phyloP scores from a whole-genome alignment of 1,139 yeast species.

The Scheffersomyces segobiensis region DNA sequence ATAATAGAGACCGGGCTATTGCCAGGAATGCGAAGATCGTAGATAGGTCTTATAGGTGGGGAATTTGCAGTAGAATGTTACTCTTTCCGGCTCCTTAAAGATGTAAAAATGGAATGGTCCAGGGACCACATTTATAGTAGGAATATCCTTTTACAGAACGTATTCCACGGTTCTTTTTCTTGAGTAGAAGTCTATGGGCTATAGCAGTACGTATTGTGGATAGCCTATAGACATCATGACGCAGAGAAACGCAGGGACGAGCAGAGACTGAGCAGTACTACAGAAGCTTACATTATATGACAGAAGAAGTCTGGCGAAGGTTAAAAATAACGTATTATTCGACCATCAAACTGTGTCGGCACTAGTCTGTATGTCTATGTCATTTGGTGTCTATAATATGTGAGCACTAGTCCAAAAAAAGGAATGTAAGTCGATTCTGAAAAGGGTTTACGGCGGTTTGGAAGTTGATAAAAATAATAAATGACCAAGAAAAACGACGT shows the following conservation, averaged over 20 bases:
- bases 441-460: neutral
- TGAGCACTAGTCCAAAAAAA: neutral
- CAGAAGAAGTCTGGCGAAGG: neutral
- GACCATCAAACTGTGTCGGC: neutral
- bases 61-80: neutral
- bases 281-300: neutral
- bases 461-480: too few relatives aligned
- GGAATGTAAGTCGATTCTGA: neutral
- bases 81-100: neutral
- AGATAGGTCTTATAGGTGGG: too few relatives aligned
- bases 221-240: neutral
- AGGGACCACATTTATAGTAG: neutral
- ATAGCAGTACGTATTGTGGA: too few relatives aligned
- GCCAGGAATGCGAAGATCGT: neutral
- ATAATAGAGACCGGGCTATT: too few relatives aligned
- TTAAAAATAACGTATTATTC: neutral
- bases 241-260: neutral
- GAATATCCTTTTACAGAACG: neutral
- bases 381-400: neutral
- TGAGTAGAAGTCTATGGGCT: neutral
- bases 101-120: neutral
- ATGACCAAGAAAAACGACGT: neutral
- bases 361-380: neutral
- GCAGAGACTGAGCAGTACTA: neutral
- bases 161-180: neutral